phyloP scores from a whole-genome alignment of 2,329 filamentous ascomycete species.

The Pseudogymnoascus sp. region DNA sequence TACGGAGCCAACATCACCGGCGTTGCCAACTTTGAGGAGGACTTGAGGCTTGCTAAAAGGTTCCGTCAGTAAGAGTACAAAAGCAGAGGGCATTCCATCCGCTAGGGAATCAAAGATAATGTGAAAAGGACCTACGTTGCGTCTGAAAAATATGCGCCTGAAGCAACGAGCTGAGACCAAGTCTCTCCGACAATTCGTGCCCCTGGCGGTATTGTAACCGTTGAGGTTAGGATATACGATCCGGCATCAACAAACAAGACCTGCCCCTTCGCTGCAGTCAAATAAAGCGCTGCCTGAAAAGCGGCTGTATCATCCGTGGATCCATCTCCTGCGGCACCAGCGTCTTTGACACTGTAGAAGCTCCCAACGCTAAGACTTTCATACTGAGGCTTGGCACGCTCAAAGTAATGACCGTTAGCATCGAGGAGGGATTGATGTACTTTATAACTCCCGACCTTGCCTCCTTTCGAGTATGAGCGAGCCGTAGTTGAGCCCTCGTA shows the following conservation, averaged over 20 bases:
- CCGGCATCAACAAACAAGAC: slow-evolving; percentile 49
- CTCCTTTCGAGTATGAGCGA: no score
- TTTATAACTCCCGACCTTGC: no score
- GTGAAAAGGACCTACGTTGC: background rate
- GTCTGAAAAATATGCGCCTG: slow-evolving; percentile 36
- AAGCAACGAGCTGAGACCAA: slow-evolving; percentile 31
- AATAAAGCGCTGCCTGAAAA: slow-evolving; percentile 10
- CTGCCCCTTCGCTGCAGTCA: slow-evolving; percentile 26
- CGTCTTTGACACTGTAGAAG: slow-evolving; percentile 52
- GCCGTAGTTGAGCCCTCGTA: no score
- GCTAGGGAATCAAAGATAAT: no score
- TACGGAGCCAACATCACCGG: slow-evolving; percentile 37
- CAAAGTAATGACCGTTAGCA: background rate
- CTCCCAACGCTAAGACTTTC: background rate
- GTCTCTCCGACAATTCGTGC: slow-evolving; percentile 28
- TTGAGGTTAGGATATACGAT: slow-evolving; percentile 42
- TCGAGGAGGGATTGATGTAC: no score
- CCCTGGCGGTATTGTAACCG: slow-evolving; percentile 36
- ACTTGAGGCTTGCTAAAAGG: slow-evolving; percentile 12
- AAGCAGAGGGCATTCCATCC: background rate
- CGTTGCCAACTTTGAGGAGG: slow-evolving; percentile 25
- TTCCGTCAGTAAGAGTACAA: background rate
- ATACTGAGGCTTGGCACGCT: slow-evolving; percentile 40
- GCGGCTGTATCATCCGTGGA: slow-evolving; percentile 69
- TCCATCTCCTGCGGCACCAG: slow-evolving; percentile 58